phyloP scores from a whole-genome alignment of 768 basidiomycete genomes.

The Tylopilus intermedius region DNA sequence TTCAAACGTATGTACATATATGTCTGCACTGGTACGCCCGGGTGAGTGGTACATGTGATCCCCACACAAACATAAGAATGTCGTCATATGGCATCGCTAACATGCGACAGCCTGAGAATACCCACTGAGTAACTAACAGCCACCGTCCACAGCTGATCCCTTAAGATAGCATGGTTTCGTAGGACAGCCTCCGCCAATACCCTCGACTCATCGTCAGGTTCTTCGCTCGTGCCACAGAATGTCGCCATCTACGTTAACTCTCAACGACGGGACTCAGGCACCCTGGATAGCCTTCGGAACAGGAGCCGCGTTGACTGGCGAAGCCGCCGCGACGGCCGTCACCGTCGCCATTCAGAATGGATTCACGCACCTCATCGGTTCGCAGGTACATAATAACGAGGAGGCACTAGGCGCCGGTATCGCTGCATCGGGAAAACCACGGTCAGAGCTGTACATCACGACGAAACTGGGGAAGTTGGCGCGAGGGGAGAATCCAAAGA shows the following conservation, averaged over 20 bases:
- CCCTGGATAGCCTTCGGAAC: constrained; percentile 66
- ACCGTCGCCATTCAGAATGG: constrained; percentile 49
- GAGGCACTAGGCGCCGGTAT: constrained; percentile 48
- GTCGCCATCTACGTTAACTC: constrained; percentile 31
- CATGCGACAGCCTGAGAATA: too few relatives aligned
- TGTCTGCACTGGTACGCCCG: too few relatives aligned
- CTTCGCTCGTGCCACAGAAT: constrained; percentile 15
- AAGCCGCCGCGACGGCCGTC: constrained; percentile 39
- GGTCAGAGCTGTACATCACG: constrained; percentile 56
- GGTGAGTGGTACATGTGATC: too few relatives aligned
- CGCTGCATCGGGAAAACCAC: constrained; percentile 44
- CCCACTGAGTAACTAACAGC: too few relatives aligned
- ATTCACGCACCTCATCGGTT: constrained; percentile 61
- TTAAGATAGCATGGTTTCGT: too few relatives aligned
- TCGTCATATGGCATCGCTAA: too few relatives aligned
- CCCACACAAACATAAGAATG: too few relatives aligned
- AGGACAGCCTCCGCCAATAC: not conserved
- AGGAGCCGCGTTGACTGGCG: constrained; percentile 41
- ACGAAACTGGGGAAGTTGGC: constrained; percentile 43
- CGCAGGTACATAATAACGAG: constrained; percentile 57
- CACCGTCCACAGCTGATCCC: too few relatives aligned
- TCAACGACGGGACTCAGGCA: constrained; percentile 51
- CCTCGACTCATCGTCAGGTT: constrained; percentile 5
- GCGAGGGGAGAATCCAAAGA: constrained; percentile 43
- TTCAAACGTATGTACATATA: too few relatives aligned